Percentiles rank a stretch among this genome's conserved stretches.
phyloP scores from a whole-genome alignment of 2,329 filamentous ascomycete species.

The Dendryphion nanum region DNA sequence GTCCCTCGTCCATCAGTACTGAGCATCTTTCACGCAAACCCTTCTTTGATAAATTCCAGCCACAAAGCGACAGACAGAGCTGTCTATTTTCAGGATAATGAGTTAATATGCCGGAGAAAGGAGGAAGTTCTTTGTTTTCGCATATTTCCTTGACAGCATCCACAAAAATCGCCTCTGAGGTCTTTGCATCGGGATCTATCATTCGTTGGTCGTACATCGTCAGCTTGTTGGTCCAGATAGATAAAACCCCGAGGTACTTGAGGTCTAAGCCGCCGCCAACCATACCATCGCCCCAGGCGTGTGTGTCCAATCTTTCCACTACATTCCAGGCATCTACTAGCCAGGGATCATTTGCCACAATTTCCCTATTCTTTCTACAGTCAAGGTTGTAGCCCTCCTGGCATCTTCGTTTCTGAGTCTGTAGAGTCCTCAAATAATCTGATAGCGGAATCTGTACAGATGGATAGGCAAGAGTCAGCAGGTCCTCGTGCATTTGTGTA shows the following conservation, averaged over 20 bases:
- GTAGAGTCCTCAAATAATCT: conserved; percentile 35
- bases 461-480: conserved; percentile 37
- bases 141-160: conserved; percentile 62
- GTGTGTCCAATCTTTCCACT: conserved; percentile 64
- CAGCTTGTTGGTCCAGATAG: conserved; percentile 69
- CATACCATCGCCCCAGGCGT: conserved; percentile 69
- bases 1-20: conserved; percentile 51
- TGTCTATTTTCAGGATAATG: conserved; percentile 69
- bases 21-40: conserved; percentile 51
- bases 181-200: conserved; percentile 34
- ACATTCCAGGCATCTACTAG: conserved; percentile 78
- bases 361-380: conserved; percentile 61
- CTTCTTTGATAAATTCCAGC: conserved; percentile 62
- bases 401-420: conserved; percentile 53
- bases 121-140: conserved; percentile 59
- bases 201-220: conserved; percentile 49
- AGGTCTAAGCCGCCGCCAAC: conserved; percentile 66
- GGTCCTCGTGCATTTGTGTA: conserved; percentile 36
- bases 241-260: conserved; percentile 71
- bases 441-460: conserved; percentile 28
- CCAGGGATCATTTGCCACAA: conserved; percentile 72
- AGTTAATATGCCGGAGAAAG: conserved; percentile 63
- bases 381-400: conserved; percentile 58
- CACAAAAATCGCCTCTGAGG: conserved; percentile 57
- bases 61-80: conserved; percentile 72